Evolutionary conservation across 2,329 filamentous ascomycete genomes (phyloP).

Genomic region (Colletotrichum godetiae): DNA sequence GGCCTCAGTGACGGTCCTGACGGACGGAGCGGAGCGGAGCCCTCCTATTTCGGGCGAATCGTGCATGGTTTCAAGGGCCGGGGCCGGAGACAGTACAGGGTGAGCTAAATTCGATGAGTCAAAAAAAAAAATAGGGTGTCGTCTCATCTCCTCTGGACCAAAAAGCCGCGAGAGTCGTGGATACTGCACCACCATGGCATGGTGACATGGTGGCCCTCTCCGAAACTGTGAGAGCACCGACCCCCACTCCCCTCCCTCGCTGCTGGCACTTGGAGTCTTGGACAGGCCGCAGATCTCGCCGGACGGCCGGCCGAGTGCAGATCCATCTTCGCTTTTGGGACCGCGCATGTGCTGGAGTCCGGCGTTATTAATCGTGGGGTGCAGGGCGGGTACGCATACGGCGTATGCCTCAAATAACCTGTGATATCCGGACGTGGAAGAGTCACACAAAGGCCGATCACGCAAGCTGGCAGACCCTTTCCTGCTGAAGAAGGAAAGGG

Average conservation of each 20-base stretch:
- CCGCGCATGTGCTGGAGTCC: conserved; percentile 25
- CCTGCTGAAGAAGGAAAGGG: not conserved
- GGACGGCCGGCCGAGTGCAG: conserved; percentile 31
- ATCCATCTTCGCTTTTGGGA: conserved; percentile 20
- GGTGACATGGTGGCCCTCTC: conserved; percentile 8
- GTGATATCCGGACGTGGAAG: conserved; percentile 21
- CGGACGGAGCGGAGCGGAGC: conserved; percentile 33
- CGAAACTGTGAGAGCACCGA: conserved; percentile 33
- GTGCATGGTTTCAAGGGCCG: conserved; percentile 28
- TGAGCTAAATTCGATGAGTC: conserved; percentile 27
- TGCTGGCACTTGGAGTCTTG: conserved; percentile 13
- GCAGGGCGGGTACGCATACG: conserved; percentile 22
- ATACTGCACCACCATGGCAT: not conserved
- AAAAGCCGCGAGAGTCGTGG: not conserved
- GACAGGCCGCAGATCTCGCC: conserved; percentile 24
- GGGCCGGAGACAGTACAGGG: conserved; percentile 28
- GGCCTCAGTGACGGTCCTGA: conserved; percentile 1
- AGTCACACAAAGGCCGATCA: conserved; percentile 28
- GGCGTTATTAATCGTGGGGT: conserved; percentile 34
- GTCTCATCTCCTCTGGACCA: conserved; percentile 10
- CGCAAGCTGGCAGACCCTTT: conserved; percentile 22
- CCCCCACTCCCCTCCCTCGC: conserved; percentile 24
- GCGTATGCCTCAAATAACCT: conserved; percentile 34
- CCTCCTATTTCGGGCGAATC: conserved; percentile 34
- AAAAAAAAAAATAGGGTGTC: conserved; percentile 31